These are phyloP conservation scores for Oxyria digyna DNA, from an alignment of 148 eudicot species.

Conservation along the genomic window DNA sequence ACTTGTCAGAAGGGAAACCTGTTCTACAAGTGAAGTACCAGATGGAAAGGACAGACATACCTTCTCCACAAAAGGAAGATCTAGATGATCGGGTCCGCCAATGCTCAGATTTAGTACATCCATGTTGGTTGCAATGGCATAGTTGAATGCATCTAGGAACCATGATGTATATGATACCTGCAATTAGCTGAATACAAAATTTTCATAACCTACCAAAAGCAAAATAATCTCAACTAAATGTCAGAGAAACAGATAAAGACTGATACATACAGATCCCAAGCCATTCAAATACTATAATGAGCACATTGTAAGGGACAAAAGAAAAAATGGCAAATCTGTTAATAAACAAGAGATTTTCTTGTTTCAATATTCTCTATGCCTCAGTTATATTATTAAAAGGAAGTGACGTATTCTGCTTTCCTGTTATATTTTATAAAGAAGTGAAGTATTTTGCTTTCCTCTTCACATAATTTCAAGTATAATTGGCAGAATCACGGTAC, in stretches of 20 bases:
- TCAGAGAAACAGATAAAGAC: neutral
- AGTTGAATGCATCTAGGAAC: conserved; percentile 99
- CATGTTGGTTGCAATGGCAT: conserved; percentile 96
- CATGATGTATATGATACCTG: conserved; percentile 99
- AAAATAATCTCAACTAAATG: conserved; percentile 9
- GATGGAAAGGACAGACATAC: conserved; percentile 22
- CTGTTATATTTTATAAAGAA: too few relatives aligned
- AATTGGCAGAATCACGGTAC: neutral
- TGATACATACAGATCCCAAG: neutral
- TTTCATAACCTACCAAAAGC: conserved; percentile 46
- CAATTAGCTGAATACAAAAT: conserved; percentile 90
- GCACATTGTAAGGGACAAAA: neutral
- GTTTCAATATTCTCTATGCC: neutral
- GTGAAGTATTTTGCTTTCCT: too few relatives aligned
- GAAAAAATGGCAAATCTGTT: neutral
- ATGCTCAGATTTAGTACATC: conserved; percentile 96
- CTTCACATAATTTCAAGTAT: neutral
- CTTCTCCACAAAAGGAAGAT: conserved; percentile 98
- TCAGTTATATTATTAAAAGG: neutral
- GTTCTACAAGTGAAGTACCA: neutral
- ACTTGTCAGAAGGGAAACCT: neutral
- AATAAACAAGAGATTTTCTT: neutral
- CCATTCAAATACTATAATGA: neutral
- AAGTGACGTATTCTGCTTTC: neutral
- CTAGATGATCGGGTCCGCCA: conserved; percentile 97